phyloP scores from a whole-genome alignment of 1,139 yeast genomes.

The Blastobotrys elegans region DNA sequence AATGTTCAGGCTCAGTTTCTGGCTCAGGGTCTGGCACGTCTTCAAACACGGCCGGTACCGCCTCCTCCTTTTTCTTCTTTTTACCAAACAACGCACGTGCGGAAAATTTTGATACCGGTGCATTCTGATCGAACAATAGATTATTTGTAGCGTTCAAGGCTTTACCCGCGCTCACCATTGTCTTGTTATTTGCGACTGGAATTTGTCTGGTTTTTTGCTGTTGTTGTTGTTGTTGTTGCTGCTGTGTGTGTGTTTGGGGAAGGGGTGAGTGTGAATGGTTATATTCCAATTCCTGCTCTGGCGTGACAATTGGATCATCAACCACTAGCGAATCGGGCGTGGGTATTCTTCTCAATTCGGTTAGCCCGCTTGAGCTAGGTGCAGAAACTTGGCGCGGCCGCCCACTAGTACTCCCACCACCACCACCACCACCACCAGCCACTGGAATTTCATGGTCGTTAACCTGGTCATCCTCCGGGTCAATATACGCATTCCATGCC shows the following conservation, averaged over 20 bases:
- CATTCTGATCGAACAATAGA: slow-evolving; percentile 6
- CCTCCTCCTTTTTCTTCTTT: slow-evolving; percentile 13
- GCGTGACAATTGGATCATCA: slow-evolving; percentile 1
- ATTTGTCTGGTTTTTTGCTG: neutral
- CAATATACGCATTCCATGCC: slow-evolving; percentile 23
- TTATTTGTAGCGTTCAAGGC: slow-evolving; percentile 3
- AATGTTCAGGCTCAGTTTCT: neutral
- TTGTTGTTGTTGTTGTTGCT: neutral
- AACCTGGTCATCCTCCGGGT: slow-evolving; percentile 21
- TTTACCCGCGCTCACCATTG: neutral
- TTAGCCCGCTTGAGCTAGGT: neutral
- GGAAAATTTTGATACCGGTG: slow-evolving; percentile 21
- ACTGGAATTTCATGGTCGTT: slow-evolving; percentile 12
- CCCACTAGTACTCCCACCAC: neutral
- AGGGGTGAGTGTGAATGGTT: neutral
- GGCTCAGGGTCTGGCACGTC: neutral
- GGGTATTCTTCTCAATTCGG: neutral
- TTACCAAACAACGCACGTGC: slow-evolving; percentile 21
- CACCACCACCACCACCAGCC: neutral
- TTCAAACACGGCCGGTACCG: neutral
- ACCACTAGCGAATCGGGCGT: neutral
- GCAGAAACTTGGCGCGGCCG: neutral
- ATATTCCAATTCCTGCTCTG: neutral
- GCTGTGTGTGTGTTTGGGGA: neutral
- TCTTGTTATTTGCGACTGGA: neutral